Percentiles rank a stretch among this genome's conserved stretches.
These are phyloP conservation scores for Globisporangium canariense DNA, from an alignment of 352 stramenopile genomes.

Conservation along the genomic window DNA sequence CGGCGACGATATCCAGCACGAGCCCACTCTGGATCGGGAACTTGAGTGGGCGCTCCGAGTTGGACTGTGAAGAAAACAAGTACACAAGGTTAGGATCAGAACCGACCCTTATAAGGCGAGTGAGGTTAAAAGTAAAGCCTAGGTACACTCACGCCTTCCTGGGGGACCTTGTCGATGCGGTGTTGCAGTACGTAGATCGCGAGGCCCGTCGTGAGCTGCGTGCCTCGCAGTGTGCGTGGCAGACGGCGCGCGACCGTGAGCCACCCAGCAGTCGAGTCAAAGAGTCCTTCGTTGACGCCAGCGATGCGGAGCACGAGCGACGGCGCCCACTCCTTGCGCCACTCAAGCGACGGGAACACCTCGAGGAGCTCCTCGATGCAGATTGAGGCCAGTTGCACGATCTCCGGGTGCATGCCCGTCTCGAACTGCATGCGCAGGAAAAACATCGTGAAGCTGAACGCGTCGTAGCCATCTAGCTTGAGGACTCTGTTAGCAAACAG, in stretches of 20 bases:
- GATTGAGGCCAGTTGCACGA: constrained; percentile 72
- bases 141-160: constrained; percentile 34
- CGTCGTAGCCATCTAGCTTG: constrained; percentile 65
- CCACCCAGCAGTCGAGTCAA: constrained; percentile 73
- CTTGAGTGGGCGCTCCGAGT: constrained; percentile 68
- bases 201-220: constrained; percentile 71
- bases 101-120: neutral
- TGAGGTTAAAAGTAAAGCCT: too few species aligned
- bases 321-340: constrained; percentile 70
- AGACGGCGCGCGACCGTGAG: constrained; percentile 68
- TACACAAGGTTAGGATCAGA: neutral
- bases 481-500: constrained; percentile 27
- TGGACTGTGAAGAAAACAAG: constrained; percentile 17
- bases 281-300: constrained; percentile 69
- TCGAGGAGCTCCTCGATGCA: constrained; percentile 82
- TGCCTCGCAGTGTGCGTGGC: constrained; percentile 66
- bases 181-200: constrained; percentile 81
- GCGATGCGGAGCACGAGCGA: constrained; percentile 79
- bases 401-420: constrained; percentile 60
- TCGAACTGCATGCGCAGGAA: constrained; percentile 87
- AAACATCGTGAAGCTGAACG: constrained; percentile 85
- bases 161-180: constrained; percentile 56
- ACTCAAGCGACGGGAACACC: constrained; percentile 60
- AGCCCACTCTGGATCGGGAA: constrained; percentile 76
- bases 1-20: constrained; percentile 76